These are phyloP conservation scores for Apodospora peruviana DNA, from an alignment of 495 filamentous ascomycete genomes.

Conservation along the genomic window DNA sequence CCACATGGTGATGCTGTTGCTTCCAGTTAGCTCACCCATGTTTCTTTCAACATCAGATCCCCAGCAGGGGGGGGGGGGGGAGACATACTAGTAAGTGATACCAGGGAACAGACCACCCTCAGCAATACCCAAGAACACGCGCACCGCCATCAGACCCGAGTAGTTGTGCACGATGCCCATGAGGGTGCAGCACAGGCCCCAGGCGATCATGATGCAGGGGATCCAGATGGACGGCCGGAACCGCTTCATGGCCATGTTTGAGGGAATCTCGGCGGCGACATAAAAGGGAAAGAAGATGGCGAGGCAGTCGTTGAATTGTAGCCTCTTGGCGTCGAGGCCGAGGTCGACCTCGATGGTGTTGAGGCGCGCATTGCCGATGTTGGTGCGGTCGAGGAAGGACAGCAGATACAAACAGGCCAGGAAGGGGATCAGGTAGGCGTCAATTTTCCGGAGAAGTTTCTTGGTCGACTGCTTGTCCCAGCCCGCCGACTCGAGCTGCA, in stretches of 20 bases:
- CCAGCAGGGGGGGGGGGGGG: not conserved
- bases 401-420: slow-evolving; percentile 51
- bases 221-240: slow-evolving; percentile 59
- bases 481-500: slow-evolving; percentile 15
- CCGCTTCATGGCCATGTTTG: slow-evolving; percentile 62
- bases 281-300: slow-evolving; percentile 86
- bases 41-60: not conserved
- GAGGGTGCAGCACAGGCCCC: slow-evolving; percentile 51
- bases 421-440: slow-evolving; percentile 47
- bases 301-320: slow-evolving; percentile 66
- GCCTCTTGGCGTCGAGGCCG: slow-evolving; percentile 43
- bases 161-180: slow-evolving; percentile 75
- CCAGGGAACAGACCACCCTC: slow-evolving; percentile 82
- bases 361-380: slow-evolving; percentile 79
- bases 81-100: slow-evolving; percentile 55
- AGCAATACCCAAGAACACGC: slow-evolving; percentile 66
- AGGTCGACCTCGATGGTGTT: slow-evolving; percentile 59
- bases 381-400: slow-evolving; percentile 73
- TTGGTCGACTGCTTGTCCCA: slow-evolving; percentile 28
- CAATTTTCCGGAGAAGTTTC: slow-evolving; percentile 44
- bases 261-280: slow-evolving; percentile 69
- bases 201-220: slow-evolving; percentile 51
- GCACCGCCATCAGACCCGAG: slow-evolving; percentile 62
- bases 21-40: not conserved
- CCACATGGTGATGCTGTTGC: slow-evolving; percentile 58